Evolutionary conservation across 352 stramenopile species (phyloP).

Genomic region (Globisporangium polare): DNA sequence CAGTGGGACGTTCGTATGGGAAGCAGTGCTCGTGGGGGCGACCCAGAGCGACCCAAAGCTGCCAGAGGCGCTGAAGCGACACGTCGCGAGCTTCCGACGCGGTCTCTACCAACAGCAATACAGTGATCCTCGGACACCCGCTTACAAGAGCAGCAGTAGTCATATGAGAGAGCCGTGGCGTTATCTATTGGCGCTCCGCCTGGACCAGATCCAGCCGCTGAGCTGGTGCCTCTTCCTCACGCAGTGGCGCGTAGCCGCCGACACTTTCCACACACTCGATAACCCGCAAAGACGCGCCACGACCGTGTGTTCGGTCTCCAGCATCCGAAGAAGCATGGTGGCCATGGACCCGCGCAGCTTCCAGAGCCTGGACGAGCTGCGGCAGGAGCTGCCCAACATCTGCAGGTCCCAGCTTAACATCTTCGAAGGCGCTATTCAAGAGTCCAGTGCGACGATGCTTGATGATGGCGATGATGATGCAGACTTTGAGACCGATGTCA

Average conservation of each 20-base stretch:
- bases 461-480: not conserved
- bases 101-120: constrained; percentile 9
- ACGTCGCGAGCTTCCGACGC: constrained; percentile 17
- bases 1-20: constrained; percentile 29
- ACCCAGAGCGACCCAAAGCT: constrained; percentile 21
- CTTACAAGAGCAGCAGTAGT: not conserved
- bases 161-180: constrained; percentile 21
- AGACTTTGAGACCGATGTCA: not conserved
- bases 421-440: not conserved
- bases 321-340: constrained; percentile 26
- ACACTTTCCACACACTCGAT: constrained; percentile 9
- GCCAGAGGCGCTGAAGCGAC: constrained; percentile 28
- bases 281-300: constrained; percentile 9
- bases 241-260: constrained; percentile 36
- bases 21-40: constrained; percentile 29
- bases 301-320: constrained; percentile 28
- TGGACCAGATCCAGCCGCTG: constrained; percentile 35
- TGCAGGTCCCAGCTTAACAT: constrained; percentile 16
- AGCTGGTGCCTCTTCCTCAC: constrained; percentile 55
- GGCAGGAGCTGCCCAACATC: constrained; percentile 33
- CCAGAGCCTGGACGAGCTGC: constrained; percentile 36
- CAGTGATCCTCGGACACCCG: not conserved
- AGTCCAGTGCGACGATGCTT: not conserved
- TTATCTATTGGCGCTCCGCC: constrained; percentile 24
- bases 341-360: constrained; percentile 38